These are phyloP conservation scores for Macrophomina tecta DNA, from an alignment of 2,329 filamentous ascomycete genomes.

Conservation along the genomic window DNA sequence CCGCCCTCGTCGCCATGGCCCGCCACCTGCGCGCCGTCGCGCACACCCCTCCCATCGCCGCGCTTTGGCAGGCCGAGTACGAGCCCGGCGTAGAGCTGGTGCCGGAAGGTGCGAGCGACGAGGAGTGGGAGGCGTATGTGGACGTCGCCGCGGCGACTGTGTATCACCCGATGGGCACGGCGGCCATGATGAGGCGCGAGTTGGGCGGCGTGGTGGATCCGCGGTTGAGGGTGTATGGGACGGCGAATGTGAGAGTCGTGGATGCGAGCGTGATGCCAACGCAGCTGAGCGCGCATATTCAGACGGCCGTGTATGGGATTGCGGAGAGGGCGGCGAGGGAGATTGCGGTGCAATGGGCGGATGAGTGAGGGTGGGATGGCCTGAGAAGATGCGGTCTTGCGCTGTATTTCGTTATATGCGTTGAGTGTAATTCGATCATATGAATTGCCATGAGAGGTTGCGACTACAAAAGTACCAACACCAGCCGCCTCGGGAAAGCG, in stretches of 20 bases:
- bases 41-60: slow-evolving; percentile 29
- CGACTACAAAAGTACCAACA: too few species aligned
- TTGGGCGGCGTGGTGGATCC: slow-evolving; percentile 37
- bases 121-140: slow-evolving; percentile 30
- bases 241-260: slow-evolving; percentile 35
- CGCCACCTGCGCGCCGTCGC: slow-evolving; percentile 30
- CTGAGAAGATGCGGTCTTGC: too few species aligned
- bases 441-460: too few species aligned
- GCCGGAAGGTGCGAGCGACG: slow-evolving; percentile 30
- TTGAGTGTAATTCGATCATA: too few species aligned
- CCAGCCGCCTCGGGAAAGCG: too few species aligned
- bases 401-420: too few species aligned
- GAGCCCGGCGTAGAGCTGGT: slow-evolving; percentile 1
- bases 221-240: slow-evolving; percentile 35
- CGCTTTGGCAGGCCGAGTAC: slow-evolving; percentile 25
- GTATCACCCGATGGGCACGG: slow-evolving; percentile 46
- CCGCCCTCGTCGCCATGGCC: slow-evolving; percentile 31
- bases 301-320: slow-evolving; percentile 39
- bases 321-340: slow-evolving; percentile 38
- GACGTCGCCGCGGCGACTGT: slow-evolving; percentile 35
- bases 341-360: slow-evolving; percentile 28
- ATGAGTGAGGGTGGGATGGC: too few species aligned
- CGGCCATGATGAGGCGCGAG: slow-evolving; percentile 38
- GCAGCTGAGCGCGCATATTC: slow-evolving; percentile 24
- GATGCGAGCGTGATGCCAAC: slow-evolving; percentile 40